phyloP scores from a whole-genome alignment of 768 basidiomycete species.

The Artomyces pyxidatus region DNA sequence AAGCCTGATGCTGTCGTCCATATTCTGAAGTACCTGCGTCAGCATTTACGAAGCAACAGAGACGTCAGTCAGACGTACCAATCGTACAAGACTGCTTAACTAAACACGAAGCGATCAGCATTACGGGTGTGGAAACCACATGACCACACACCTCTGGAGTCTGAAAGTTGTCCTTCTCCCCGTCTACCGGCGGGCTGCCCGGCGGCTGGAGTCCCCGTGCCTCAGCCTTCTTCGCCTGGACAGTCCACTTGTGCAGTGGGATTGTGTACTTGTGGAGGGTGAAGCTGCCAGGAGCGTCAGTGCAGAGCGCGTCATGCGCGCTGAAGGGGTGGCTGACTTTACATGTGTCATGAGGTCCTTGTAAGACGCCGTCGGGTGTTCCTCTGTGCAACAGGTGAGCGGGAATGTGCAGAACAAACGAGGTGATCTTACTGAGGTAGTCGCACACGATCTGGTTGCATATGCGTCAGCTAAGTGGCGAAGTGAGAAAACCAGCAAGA shows the following conservation, averaged over 20 bases:
- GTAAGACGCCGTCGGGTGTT: conserved; percentile 11
- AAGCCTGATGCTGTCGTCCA: too few relatives aligned
- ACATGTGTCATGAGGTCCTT: conserved; percentile 13
- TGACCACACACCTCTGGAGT: conserved; percentile 13
- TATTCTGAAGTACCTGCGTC: too few relatives aligned
- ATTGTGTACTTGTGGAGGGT: conserved; percentile 2
- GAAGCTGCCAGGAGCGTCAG: conserved; percentile 1
- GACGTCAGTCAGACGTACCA: too few relatives aligned
- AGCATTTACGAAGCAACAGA: too few relatives aligned
- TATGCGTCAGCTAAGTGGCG: neutral
- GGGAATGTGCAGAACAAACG: neutral
- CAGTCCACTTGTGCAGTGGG: conserved; percentile 11
- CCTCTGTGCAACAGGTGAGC: neutral
- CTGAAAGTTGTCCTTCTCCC: conserved; percentile 15
- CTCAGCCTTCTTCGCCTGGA: conserved; percentile 5
- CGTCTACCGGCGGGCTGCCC: neutral
- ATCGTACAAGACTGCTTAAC: too few relatives aligned
- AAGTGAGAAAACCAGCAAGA: neutral
- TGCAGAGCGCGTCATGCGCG: neutral
- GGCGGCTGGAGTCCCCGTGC: neutral
- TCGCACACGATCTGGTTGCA: neutral
- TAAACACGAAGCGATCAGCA: too few relatives aligned
- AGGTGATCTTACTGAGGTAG: conserved; percentile 3
- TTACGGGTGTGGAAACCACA: too few relatives aligned
- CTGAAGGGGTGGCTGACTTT: conserved; percentile 2